Percentiles rank a stretch among this genome's conserved stretches.
phyloP scores from a whole-genome alignment of 1,284 basidiomycete species.

The Veloboletus limbatus region DNA sequence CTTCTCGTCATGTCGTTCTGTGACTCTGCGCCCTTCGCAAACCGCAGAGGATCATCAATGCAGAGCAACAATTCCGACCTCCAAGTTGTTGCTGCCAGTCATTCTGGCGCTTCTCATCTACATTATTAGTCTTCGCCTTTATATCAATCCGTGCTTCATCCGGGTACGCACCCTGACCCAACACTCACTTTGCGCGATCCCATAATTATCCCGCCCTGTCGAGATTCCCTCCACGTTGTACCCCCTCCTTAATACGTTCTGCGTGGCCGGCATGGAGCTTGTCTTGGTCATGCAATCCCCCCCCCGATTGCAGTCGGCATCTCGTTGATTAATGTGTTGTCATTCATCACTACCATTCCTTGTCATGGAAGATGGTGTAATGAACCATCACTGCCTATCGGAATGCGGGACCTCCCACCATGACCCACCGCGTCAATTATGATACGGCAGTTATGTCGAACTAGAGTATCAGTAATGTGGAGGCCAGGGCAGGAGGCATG shows the following conservation, averaged over 20 bases:
- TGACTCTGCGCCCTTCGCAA: too few relatives aligned
- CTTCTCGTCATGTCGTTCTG: too few relatives aligned
- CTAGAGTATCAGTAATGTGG: too few relatives aligned
- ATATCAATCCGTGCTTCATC: background rate
- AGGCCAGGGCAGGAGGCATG: too few relatives aligned
- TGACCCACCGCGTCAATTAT: too few relatives aligned
- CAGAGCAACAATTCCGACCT: background rate
- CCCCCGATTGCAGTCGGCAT: background rate
- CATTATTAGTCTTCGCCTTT: background rate
- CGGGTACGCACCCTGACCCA: background rate
- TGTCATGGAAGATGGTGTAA: background rate
- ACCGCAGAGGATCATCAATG: too few relatives aligned
- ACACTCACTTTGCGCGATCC: background rate
- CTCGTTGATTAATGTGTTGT: slow-evolving; percentile 11
- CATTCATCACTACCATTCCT: slow-evolving; percentile 3
- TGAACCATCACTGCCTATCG: background rate
- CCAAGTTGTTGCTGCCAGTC: background rate
- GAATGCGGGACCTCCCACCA: background rate
- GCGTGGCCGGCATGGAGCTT: slow-evolving; percentile 10
- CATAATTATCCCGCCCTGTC: background rate
- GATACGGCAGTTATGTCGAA: too few relatives aligned
- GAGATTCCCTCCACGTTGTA: background rate
- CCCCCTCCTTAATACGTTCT: slow-evolving; percentile 8
- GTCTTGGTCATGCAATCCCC: slow-evolving; percentile 4
- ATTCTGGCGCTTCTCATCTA: background rate